These are phyloP conservation scores for Phytopythium boreale DNA, from an alignment of 352 stramenopile species.

Conservation along the genomic window DNA sequence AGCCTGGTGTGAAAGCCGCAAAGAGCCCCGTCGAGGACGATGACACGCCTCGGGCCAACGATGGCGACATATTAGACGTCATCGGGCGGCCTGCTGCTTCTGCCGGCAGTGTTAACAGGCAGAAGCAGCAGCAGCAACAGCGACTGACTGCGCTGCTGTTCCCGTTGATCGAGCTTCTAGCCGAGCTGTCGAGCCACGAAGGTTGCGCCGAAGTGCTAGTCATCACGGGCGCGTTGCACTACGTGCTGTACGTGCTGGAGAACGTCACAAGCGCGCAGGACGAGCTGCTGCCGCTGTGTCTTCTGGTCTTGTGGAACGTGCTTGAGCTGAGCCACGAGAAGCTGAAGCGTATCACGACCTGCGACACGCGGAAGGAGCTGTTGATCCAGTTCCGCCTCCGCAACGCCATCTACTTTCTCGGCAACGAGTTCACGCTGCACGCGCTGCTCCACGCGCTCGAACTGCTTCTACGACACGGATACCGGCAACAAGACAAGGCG, in stretches of 20 bases:
- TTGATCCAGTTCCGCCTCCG: conserved; percentile 55
- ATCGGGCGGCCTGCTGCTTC: too few relatives aligned
- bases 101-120: neutral
- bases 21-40: neutral
- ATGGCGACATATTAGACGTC: neutral
- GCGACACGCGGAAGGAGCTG: conserved; percentile 49
- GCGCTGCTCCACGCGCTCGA: conserved; percentile 57
- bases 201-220: conserved; percentile 66
- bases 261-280: conserved; percentile 52
- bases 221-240: conserved; percentile 56
- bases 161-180: conserved; percentile 55
- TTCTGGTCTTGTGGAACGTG: conserved; percentile 77
- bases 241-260: conserved; percentile 64
- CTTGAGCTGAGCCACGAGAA: conserved; percentile 65
- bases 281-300: conserved; percentile 63
- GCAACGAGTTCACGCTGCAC: conserved; percentile 54
- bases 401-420: conserved; percentile 64
- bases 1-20: too few relatives aligned
- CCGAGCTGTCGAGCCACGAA: conserved; percentile 65
- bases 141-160: conserved; percentile 42
- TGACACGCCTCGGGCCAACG: neutral
- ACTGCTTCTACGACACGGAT: conserved; percentile 50
- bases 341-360: conserved; percentile 32
- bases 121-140: conserved; percentile 2
- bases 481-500: conserved; percentile 76